Conservation (phyloP, 352 stramenopile species). For the Phytophthora chlamydospora region DNA sequence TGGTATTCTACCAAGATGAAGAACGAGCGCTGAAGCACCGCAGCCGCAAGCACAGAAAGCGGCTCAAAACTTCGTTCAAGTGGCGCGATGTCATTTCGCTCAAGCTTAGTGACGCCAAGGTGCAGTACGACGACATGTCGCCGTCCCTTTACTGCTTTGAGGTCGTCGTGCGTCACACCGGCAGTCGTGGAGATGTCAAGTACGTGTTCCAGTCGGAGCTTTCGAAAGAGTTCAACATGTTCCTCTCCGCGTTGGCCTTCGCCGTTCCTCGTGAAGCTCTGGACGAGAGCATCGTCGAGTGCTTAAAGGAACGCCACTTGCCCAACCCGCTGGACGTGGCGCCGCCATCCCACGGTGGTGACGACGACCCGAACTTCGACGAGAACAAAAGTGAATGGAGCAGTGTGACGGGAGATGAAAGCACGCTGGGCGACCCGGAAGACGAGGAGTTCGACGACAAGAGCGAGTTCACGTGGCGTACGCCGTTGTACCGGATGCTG, state of each 20-base stretch:
- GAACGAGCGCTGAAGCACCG: constrained; percentile 80
- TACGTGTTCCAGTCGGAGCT: constrained; percentile 82
- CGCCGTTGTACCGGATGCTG: constrained; percentile 68
- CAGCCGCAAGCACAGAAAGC: constrained; percentile 74
- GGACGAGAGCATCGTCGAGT: constrained; percentile 68
- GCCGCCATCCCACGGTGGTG: constrained; percentile 28
- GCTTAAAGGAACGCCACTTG: constrained; percentile 64
- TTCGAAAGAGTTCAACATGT: constrained; percentile 80
- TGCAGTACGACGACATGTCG: constrained; percentile 87
- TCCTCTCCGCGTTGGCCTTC: constrained; percentile 73
- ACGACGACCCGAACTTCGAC: constrained; percentile 55
- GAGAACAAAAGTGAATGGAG: constrained; percentile 84
- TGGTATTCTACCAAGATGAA: constrained; percentile 88
- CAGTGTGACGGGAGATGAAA: constrained; percentile 87
- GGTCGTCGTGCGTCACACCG: constrained; percentile 60
- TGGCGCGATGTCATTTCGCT: constrained; percentile 73
- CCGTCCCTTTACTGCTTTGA: constrained; percentile 84
- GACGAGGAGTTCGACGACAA: constrained; percentile 78
- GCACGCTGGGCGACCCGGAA: constrained; percentile 77
- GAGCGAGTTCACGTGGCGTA: constrained; percentile 61
- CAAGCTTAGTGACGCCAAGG: constrained; percentile 66
- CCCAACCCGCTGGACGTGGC: constrained; percentile 56
- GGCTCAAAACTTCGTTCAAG: constrained; percentile 76
- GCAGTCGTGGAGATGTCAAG: constrained; percentile 63
- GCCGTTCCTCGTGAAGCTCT: constrained; percentile 65